These are phyloP conservation scores for Quercus parvula DNA, from an alignment of 306 rosid genomes.

Conservation along the genomic window DNA sequence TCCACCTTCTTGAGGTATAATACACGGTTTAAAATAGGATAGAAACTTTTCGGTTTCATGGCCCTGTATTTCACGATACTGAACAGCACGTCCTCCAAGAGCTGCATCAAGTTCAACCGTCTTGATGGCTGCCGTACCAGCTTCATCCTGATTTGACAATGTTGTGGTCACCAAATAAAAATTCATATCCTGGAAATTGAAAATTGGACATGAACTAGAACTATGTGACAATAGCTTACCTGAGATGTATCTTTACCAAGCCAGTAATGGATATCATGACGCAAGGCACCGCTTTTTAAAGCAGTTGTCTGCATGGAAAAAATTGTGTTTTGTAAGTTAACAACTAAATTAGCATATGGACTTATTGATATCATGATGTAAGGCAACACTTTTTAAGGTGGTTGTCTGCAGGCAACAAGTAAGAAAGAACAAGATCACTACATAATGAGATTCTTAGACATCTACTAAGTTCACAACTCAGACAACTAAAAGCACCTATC, in stretches of 20 bases:
- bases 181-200: slow-evolving; percentile 5
- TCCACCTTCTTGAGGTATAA: slow-evolving; percentile 98
- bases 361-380: slow-evolving; percentile 57
- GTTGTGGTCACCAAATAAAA: slow-evolving; percentile 19
- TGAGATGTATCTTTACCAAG: slow-evolving; percentile 91
- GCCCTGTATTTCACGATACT: slow-evolving; percentile 96
- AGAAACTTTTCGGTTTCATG: slow-evolving; percentile 87
- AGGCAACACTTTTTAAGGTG: slow-evolving; percentile 70
- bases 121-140: slow-evolving; percentile 93
- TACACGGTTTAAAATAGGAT: slow-evolving; percentile 91
- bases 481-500: not conserved
- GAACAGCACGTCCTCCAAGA: slow-evolving; percentile 99
- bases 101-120: slow-evolving; percentile 96
- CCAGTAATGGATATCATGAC: slow-evolving; percentile 95
- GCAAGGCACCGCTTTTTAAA: slow-evolving; percentile 82
- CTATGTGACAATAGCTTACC: slow-evolving; percentile 34
- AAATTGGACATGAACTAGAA: slow-evolving; percentile 14
- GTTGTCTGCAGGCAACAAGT: slow-evolving; percentile 54
- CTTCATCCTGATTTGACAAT: slow-evolving; percentile 75
- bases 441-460: not conserved
- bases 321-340: slow-evolving; percentile 3
- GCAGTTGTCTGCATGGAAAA: slow-evolving; percentile 61
- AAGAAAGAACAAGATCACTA: not conserved
- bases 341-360: not conserved
- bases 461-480: not conserved